phyloP scores from a whole-genome alignment of 1,284 basidiomycete genomes.

The Trametes versicolor region DNA sequence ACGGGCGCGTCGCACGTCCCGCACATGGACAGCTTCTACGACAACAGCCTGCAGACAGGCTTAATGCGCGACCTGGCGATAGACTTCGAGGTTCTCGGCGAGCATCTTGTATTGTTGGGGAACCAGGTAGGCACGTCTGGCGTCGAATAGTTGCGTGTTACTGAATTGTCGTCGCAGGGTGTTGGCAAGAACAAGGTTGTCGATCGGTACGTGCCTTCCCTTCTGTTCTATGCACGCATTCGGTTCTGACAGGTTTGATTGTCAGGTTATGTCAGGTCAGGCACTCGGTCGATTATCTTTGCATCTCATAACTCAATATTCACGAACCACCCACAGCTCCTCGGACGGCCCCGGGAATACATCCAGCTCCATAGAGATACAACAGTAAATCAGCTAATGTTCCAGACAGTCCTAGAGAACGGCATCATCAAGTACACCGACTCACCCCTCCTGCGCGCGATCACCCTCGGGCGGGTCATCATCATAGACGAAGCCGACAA shows the following conservation, averaged over 20 bases:
- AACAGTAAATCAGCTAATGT: conserved; percentile 75
- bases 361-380: conserved; percentile 75
- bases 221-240: not conserved
- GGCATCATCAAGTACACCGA: conserved; percentile 68
- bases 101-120: conserved; percentile 71
- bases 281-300: not conserved
- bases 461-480: conserved; percentile 65
- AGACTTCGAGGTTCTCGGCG: conserved; percentile 65
- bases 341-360: conserved; percentile 71
- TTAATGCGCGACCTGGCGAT: conserved; percentile 71
- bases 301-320: not conserved
- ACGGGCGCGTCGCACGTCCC: conserved; percentile 68
- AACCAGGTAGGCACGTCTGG: conserved; percentile 57
- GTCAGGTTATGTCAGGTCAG: conserved; percentile 62
- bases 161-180: conserved; percentile 48
- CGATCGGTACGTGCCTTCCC: conserved; percentile 55
- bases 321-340: conserved; percentile 49
- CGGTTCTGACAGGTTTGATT: not conserved
- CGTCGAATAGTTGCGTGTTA: not conserved
- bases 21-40: conserved; percentile 74
- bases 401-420: conserved; percentile 65
- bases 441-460: conserved; percentile 71
- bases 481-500: conserved; percentile 78
- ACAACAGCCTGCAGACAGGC: conserved; percentile 72
- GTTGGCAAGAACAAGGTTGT: conserved; percentile 78